Conservation (phyloP, 176 grass and related monocot species). For the Oryza rufipogon region DNA sequence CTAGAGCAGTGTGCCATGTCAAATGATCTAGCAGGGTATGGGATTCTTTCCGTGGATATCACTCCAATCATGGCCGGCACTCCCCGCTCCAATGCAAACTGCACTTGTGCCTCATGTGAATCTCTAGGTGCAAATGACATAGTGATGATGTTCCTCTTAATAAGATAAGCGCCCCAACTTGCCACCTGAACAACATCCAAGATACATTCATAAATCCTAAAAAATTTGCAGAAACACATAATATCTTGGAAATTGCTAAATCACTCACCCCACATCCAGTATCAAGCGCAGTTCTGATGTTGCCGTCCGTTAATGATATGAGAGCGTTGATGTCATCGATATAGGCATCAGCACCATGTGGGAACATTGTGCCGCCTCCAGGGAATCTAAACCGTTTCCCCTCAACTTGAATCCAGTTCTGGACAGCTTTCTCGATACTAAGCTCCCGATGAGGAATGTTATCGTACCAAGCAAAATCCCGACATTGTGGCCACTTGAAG, state of each 20-base stretch:
- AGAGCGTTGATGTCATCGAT: conserved; percentile 77
- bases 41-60: conserved; percentile 66
- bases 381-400: conserved; percentile 73
- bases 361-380: conserved; percentile 91
- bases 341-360: conserved; percentile 77
- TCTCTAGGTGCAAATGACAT: conserved; percentile 97
- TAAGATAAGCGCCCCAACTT: conserved; percentile 90
- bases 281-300: conserved; percentile 80
- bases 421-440: conserved; percentile 86
- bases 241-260: conserved; percentile 10
- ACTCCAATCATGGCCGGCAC: conserved; percentile 90
- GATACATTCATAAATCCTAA: conserved; percentile 17
- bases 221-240: background rate
- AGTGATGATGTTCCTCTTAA: conserved; percentile 73
- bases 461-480: conserved; percentile 88
- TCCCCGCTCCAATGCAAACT: conserved; percentile 84
- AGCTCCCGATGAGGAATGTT: conserved; percentile 91
- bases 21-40: conserved; percentile 83
- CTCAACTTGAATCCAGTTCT: conserved; percentile 93
- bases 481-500: conserved; percentile 75
- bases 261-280: conserved; percentile 84
- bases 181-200: conserved; percentile 56
- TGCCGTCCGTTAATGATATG: conserved; percentile 62
- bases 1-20: conserved; percentile 95
- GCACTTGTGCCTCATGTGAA: conserved; percentile 83